Base-by-base conservation (phyloP, 495 filamentous ascomycete genomes). In the Usnea hakonensis region DNA sequence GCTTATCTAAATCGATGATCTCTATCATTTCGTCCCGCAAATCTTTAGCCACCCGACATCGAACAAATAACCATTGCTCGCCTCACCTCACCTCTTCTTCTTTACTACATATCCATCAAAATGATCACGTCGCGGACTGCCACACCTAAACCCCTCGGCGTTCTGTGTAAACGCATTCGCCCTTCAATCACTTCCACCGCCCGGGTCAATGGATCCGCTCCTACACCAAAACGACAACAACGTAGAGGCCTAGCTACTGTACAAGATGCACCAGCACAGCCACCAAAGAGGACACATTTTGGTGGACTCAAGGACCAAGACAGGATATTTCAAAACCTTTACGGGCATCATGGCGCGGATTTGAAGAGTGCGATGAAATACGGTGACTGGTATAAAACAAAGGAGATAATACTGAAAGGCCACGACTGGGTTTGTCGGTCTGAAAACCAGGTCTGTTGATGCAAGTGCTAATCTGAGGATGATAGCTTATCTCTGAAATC, bases 341-440 rank as follows among this genome's bases (percentile, higher is more conserved):
- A 97, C 78, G 85, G 88, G 64, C 90, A 94, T 69, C 91, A 89
- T 81, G 90, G 90, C 35, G 80, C 89, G 50, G 92, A 97, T 78
- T 76, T 98, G 60, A 91, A 93, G 81, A 87, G 82, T 64, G 90
- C 94, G n/a, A 90, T 88, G 90, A 96, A 95, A 78, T 95, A 93
- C 81, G 94, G 94, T 68, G 95, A 98, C 75, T 98, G 94, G 94
- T 83, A 98, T 78, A 95, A 93, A 81, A 98, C 94, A 55, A 98
- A 98, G 82, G 94, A 98, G 75, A 98, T 98, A 53, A 74, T 98
- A 57, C 74, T 90, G 65, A 97, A 98, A 81, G 94, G 94, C 57
- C 87, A 98, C 76, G 94, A 98, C 70, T 98, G 94, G 94, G 87
- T 89, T 76, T 23, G 63, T 55, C 32, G 23, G 59, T 32, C 55